phyloP scores from a whole-genome alignment of 768 basidiomycete genomes.

The Antrodiella citrinella region DNA sequence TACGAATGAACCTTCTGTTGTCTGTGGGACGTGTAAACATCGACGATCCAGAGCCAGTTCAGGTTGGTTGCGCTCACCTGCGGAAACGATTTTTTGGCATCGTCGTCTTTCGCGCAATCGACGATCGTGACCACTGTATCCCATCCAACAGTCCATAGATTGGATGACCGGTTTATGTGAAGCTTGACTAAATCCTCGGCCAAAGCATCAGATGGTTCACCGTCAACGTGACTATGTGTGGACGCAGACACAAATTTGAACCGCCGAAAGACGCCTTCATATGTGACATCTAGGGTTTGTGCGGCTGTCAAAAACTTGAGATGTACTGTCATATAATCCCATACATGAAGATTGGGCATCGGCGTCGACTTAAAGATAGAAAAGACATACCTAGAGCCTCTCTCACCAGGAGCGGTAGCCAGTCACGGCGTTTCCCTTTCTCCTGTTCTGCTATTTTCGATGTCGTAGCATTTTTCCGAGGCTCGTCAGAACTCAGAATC shows the following conservation, averaged over 20 bases:
- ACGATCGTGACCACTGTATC: conserved; percentile 47
- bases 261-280: conserved; percentile 50
- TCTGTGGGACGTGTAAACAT: background rate
- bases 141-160: conserved; percentile 63
- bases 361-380: background rate
- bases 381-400: conserved; percentile 55
- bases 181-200: conserved; percentile 35
- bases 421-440: conserved; percentile 42
- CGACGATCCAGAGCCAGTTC: background rate
- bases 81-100: background rate
- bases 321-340: conserved; percentile 40
- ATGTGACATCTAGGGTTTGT: conserved; percentile 55
- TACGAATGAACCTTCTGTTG: background rate
- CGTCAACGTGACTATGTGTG: conserved; percentile 16
- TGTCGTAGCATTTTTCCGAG: background rate
- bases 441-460: conserved; percentile 5
- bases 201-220: conserved; percentile 24
- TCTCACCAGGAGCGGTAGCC: conserved; percentile 58
- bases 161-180: conserved; percentile 30
- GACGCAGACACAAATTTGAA: conserved; percentile 49
- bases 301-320: conserved; percentile 56
- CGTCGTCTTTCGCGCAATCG: conserved; percentile 18
- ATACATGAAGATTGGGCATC: conserved; percentile 1
- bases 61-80: background rate
- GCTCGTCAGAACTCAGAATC: conserved; percentile 12